Evolutionary conservation across 2,329 filamentous ascomycete species (phyloP), one percentile per base, ranked within the genome.

Genomic region (Calonectria montana): DNA sequence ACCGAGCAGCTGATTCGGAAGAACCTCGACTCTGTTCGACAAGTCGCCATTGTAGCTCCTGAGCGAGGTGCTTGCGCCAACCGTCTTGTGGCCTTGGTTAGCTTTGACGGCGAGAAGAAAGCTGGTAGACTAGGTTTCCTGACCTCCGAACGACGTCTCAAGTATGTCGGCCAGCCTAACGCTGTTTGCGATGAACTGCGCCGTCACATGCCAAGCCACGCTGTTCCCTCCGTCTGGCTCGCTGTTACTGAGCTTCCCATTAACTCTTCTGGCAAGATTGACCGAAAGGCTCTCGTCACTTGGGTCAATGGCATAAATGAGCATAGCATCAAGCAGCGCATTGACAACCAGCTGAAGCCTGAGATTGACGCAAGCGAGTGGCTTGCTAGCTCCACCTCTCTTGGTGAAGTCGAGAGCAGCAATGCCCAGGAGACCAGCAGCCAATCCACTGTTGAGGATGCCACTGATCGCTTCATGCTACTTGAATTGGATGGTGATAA

Each of bases 261-360:
- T 15, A 39, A n/a, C 7, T 39, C 31, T 12, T 39, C 53, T 6
- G 53, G 53, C 5, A 59, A 39, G 35, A 9, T 59, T 16, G 53
- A 59, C 7, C 53, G 53, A 10, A 39, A 39, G 31, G 31, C 53
- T 8, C n/a, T 59, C 15, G 53, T 23, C 13, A 39, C 21, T 4
- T 59, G 53, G 53, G 53, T 59, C 53, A 59, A 59, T 15, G 53
- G 31, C n/a, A 59, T 59, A n/a, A 59, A 59, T 21, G 53, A 59
- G 7, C 53, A 59, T 15, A 59, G 53, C 31, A 16, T 59, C 7
- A 59, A 59, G 53, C 53, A 59, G 53, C 31, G 53, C 31, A 59
- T 59, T 21, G 53, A 59, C 13, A 59, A 59, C 21, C 53, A 59
- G 23, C 21, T 39, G n/a, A 59, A 59, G 53, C 53, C 53, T 21